Evolutionary conservation across 352 stramenopile species (phyloP), one percentile per base, ranked within the genome.

Genomic region (Phytophthora pinifolia): DNA sequence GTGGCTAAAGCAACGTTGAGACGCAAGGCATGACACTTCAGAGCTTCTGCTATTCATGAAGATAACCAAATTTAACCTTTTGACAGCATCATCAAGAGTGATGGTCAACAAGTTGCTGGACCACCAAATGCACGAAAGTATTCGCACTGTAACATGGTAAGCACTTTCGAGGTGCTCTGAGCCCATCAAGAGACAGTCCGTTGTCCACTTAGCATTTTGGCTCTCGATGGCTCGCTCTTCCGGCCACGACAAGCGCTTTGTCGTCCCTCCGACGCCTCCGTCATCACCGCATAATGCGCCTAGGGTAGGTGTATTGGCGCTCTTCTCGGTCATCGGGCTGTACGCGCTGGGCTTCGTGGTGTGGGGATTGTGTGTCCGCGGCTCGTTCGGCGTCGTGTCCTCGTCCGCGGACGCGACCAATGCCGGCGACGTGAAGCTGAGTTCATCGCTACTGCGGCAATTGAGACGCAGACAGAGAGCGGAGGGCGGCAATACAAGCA

Each of bases 271-370:
- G 25, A 61, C 58, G 14, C 58, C 50, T 17, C 58, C 51, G 10
- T 39, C 42, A 54, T 63, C 53, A 32, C 59, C 41, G 31, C 53
- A 46, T 25, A 62, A 32, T 48, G 46, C 25, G 9, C 50, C 46
- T 60, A 57, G 62, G 18, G 34, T 63, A 7, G 43, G 62, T 7
- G 17, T 59, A 22, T 59, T 63, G 25, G 27, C 53, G 34, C 58
- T 74, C 9, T 69, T 66, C 55, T 62, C 66, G 8, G 33, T 53
- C 22, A 56, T 71, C 39, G 65, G 56, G 0, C 29, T 74, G 6
- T 71, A 74, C 39, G 42, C 57, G 0, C 3, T 71, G 22, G 61
- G 65, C 13, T 65, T 68, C 35, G 37, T 74, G n/a, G 34, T 65
- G 5, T 74, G 61, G 55, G 41, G 55, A 5, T 2, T 70, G 22